Conservation (phyloP, 1,284 basidiomycete genomes). For the Cryptococcus sp. region DNA sequence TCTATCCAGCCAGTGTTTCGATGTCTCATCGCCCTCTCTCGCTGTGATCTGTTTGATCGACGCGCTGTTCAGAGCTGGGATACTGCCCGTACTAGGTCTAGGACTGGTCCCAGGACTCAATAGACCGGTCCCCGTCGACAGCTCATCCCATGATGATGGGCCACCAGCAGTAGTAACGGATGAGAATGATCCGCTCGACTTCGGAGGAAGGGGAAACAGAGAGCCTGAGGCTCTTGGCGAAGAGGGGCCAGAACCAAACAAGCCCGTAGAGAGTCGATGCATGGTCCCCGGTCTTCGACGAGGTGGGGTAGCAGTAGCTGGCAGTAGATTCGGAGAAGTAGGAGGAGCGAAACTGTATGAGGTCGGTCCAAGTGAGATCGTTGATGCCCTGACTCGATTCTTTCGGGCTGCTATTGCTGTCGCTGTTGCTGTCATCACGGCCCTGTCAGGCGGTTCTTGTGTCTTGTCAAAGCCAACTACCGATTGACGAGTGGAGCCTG, state of each 20-base stretch:
- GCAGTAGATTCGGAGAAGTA: conserved; percentile 29
- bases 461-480: not conserved
- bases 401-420: conserved; percentile 7
- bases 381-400: conserved; percentile 33
- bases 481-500: conserved; percentile 9
- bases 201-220: conserved; percentile 42
- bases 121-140: conserved; percentile 2
- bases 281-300: conserved; percentile 40
- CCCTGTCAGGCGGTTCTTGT: not conserved
- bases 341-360: conserved; percentile 24
- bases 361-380: conserved; percentile 32
- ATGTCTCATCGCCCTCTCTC: conserved; percentile 62
- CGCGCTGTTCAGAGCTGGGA: conserved; percentile 14
- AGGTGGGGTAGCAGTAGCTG: conserved; percentile 38
- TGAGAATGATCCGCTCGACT: conserved; percentile 38
- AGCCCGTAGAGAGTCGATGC: conserved; percentile 37
- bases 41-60: conserved; percentile 18
- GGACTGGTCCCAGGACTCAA: conserved; percentile 30
- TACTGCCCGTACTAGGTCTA: conserved; percentile 32
- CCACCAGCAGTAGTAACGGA: conserved; percentile 17
- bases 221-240: conserved; percentile 30
- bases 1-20: conserved; percentile 67
- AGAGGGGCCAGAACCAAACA: conserved; percentile 32
- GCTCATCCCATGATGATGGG: conserved; percentile 18
- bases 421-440: no score